Evolutionary conservation across 768 basidiomycete species (phyloP).

Genomic region (Psilocybe cyanescens): DNA sequence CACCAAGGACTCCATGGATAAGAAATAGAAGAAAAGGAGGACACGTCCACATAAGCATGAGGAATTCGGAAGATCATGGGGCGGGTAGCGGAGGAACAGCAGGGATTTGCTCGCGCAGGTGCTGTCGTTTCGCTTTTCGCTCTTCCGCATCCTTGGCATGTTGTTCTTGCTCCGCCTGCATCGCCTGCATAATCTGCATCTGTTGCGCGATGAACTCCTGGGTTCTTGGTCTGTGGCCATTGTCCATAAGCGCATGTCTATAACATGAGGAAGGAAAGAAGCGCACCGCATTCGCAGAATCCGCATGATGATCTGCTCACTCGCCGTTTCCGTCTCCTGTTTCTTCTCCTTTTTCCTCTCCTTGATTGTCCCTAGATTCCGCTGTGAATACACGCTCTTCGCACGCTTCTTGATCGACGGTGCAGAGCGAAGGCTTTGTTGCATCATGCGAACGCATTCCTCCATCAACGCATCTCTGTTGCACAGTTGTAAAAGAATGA

Average conservation of each 20-base stretch:
- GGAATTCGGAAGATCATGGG: background rate
- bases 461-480: constrained; percentile 84
- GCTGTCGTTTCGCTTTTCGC: constrained; percentile 60
- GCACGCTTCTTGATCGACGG: constrained; percentile 85
- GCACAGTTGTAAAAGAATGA: constrained; percentile 1
- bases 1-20: background rate
- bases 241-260: constrained; percentile 4
- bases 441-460: constrained; percentile 96
- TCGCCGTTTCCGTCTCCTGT: constrained; percentile 74
- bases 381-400: constrained; percentile 91
- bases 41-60: background rate
- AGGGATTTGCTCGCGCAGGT: constrained; percentile 34
- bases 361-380: constrained; percentile 95
- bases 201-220: constrained; percentile 90
- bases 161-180: constrained; percentile 82
- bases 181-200: constrained; percentile 76
- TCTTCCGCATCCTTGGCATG: constrained; percentile 64
- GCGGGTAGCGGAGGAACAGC: constrained; percentile 42
- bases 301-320: constrained; percentile 91
- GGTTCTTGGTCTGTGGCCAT: constrained; percentile 63
- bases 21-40: background rate
- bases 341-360: constrained; percentile 93
- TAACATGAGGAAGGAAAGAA: background rate
- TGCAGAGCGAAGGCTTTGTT: constrained; percentile 75
- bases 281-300: constrained; percentile 92